Percentiles rank a stretch among this genome's conserved stretches.
phyloP scores from a whole-genome alignment of 257 asterid genomes.

The Fraxinus cuspidata region DNA sequence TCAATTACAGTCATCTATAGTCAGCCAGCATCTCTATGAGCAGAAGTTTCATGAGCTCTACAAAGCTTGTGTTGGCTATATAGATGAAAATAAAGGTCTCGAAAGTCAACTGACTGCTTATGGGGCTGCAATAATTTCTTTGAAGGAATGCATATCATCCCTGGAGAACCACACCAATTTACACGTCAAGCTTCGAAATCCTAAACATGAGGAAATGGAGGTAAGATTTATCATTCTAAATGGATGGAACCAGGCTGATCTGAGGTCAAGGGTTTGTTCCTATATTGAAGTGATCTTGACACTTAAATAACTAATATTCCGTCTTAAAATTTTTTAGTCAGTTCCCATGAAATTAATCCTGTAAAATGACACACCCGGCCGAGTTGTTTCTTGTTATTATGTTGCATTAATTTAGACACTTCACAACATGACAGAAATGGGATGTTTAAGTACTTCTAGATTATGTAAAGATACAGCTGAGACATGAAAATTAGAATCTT shows the following conservation, averaged over 20 bases:
- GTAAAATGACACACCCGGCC: not conserved
- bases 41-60: conserved; percentile 72
- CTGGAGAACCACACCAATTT: conserved; percentile 58
- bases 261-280: conserved; percentile 14
- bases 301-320: not conserved
- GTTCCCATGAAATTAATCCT: not conserved
- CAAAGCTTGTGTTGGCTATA: conserved; percentile 45
- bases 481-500: not conserved
- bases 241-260: conserved; percentile 15
- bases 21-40: conserved; percentile 62
- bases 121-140: conserved; percentile 61
- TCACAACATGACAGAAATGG: not conserved
- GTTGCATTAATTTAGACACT: not conserved
- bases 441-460: not conserved
- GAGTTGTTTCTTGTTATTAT: not conserved
- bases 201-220: conserved; percentile 48
- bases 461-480: not conserved
- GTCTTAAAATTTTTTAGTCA: not conserved
- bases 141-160: conserved; percentile 67
- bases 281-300: conserved; percentile 9
- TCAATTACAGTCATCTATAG: conserved; percentile 57
- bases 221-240: conserved; percentile 35
- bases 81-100: conserved; percentile 53
- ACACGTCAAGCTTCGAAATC: conserved; percentile 51
- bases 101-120: conserved; percentile 56